Evolutionary conservation across 2,329 filamentous ascomycete genomes (phyloP).

Genomic region (Aspergillus fructus): DNA sequence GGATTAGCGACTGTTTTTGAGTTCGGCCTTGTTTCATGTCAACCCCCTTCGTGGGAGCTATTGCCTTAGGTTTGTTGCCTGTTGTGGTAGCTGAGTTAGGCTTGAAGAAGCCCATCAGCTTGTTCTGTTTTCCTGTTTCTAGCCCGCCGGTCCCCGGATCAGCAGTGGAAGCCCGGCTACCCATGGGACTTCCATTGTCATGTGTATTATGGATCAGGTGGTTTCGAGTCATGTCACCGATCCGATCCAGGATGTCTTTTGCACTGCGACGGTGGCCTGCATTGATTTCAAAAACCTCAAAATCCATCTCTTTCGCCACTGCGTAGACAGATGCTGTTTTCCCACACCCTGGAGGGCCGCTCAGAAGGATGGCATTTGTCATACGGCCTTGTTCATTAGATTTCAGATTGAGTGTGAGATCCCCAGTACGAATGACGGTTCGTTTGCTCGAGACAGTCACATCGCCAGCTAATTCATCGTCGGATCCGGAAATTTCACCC

Average conservation of each 20-base stretch:
- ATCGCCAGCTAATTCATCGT: slow-evolving; percentile 47
- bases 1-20: slow-evolving; percentile 91
- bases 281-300: slow-evolving; percentile 95
- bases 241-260: slow-evolving; percentile 84
- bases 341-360: slow-evolving; percentile 83
- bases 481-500: slow-evolving; percentile 65
- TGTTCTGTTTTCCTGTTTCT: slow-evolving; percentile 71
- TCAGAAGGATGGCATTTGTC: slow-evolving; percentile 79
- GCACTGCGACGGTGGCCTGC: slow-evolving; percentile 78
- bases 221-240: slow-evolving; percentile 96
- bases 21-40: slow-evolving; percentile 38
- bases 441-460: slow-evolving; percentile 36
- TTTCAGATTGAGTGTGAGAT: slow-evolving; percentile 35
- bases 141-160: slow-evolving; percentile 58
- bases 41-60: slow-evolving; percentile 22
- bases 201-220: slow-evolving; percentile 70
- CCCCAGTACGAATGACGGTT: slow-evolving; percentile 45
- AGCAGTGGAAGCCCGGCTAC: slow-evolving; percentile 17
- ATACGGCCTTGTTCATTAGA: slow-evolving; percentile 51
- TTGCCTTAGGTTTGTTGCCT: slow-evolving; percentile 19
- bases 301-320: slow-evolving; percentile 84
- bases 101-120: slow-evolving; percentile 79
- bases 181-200: slow-evolving; percentile 26
- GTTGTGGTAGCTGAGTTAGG: slow-evolving; percentile 41
- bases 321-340: slow-evolving; percentile 94